Base-by-base conservation (phyloP, 768 basidiomycete species). In the Lactarius hengduanensis region DNA sequence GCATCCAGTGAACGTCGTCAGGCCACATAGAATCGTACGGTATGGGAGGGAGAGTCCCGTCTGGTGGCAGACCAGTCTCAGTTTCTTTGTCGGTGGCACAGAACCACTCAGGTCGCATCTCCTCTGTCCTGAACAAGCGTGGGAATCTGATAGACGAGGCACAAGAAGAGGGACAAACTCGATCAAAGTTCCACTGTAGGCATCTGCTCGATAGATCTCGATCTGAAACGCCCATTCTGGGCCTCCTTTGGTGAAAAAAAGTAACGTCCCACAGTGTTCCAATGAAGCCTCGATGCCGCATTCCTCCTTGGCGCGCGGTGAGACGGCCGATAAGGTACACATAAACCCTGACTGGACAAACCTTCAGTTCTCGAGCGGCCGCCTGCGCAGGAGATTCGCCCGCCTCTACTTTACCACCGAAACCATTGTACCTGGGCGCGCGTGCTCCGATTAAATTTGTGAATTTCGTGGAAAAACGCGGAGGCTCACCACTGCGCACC, bases 21-120 rank as follows among this genome's bases (percentile, higher is more conserved):
- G 82, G 83, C 84, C 84, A 85, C 84, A 85, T 84, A 53, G 79
- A 73, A 36, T 81, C 80, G 72, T 84, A 89, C 0, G 92, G 92
- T 36, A 93, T 84, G 0, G 76, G 70, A 32, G 77, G 74, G 6
- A 77, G 56, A 59, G 22, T 22, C 13, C 56, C 43, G 0, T 45
- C 47, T 4, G 53, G 43, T 55, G 9, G 58, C 36, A 13, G 36
- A 60, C 41, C 50, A 61, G 58, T 30, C 57, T 68, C 69, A 15
- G 38, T 8, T 28, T 34, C 43, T 2, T 22, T 64, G 40, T 64
- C 54, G 30, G 65, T 70, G 10, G 81, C 70, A 18, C 81, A 76
- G 73, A 92, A 94, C 93, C 93, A 96, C 71, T 86, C 74, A 0
- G 94, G 94, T 22, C 81, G 81, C 93, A 96, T 96, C 74, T 96